These are phyloP conservation scores for Sapria himalayana DNA, from an alignment of 345 rosid genomes.

Conservation along the genomic window DNA sequence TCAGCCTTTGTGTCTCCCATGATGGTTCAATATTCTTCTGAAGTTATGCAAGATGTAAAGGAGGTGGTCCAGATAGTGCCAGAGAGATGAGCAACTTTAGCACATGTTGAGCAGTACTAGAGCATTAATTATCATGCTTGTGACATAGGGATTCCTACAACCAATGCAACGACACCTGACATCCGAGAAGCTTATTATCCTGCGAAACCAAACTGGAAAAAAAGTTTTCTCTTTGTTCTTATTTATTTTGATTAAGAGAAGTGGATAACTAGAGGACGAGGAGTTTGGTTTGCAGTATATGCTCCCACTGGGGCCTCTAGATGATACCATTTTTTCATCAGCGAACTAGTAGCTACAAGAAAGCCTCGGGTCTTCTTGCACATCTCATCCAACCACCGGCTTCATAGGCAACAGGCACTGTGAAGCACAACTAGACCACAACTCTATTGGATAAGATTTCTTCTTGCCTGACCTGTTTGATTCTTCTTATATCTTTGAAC, in stretches of 20 bases:
- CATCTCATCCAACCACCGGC: slow-evolving; percentile 7
- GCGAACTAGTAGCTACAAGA: slow-evolving; percentile 19
- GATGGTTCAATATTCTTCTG: slow-evolving; percentile 11
- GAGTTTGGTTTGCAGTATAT: slow-evolving; percentile 9
- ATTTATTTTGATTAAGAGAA: slow-evolving; percentile 7
- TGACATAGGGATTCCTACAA: too few relatives aligned
- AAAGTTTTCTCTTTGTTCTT: background rate
- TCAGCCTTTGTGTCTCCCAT: slow-evolving; percentile 18
- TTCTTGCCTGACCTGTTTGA: too few relatives aligned
- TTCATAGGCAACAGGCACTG: slow-evolving; percentile 1
- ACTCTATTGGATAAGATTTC: too few relatives aligned
- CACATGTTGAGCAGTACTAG: too few relatives aligned
- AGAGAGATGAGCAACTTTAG: too few relatives aligned
- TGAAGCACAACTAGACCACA: slow-evolving; percentile 10
- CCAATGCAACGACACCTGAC: too few relatives aligned
- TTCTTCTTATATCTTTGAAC: too few relatives aligned
- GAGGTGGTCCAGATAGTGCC: slow-evolving; percentile 4
- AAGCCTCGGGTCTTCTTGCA: slow-evolving; percentile 17
- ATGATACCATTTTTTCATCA: slow-evolving; percentile 22
- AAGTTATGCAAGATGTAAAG: slow-evolving; percentile 9
- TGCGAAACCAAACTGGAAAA: too few relatives aligned
- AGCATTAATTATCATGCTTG: too few relatives aligned
- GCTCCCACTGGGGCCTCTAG: slow-evolving; percentile 11
- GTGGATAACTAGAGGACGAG: slow-evolving; percentile 15
- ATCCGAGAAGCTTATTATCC: too few relatives aligned